Evolutionary conservation across 176 grass and related monocot genomes (phyloP).

Genomic region (Stipa capillata): DNA sequence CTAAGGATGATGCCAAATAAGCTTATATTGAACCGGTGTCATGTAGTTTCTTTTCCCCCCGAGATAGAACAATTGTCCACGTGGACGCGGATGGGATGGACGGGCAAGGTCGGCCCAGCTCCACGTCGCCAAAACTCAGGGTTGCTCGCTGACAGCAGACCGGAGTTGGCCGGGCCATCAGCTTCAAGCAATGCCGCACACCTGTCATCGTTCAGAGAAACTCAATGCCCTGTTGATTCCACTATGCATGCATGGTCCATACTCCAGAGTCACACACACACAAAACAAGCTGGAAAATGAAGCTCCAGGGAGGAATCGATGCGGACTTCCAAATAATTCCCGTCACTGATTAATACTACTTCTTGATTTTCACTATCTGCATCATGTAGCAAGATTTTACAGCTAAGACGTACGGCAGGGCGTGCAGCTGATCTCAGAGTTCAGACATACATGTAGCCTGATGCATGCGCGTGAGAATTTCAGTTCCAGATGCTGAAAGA

Average conservation of each 20-base stretch:
- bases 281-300: neutral
- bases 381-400: neutral
- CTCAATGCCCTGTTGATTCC: neutral
- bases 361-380: neutral
- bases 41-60: too few relatives aligned
- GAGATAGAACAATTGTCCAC: neutral
- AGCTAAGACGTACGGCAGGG: too few relatives aligned
- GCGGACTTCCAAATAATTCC: neutral
- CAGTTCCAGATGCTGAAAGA: neutral
- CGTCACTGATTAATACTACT: too few relatives aligned
- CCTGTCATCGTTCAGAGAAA: neutral
- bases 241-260: too few relatives aligned
- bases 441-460: neutral
- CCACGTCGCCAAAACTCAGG: neutral
- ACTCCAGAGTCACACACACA: too few relatives aligned
- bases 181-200: neutral
- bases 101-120: neutral
- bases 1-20: too few relatives aligned
- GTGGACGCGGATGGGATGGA: neutral
- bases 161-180: neutral
- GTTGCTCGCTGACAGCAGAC: neutral
- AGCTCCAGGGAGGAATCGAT: neutral
- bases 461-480: neutral
- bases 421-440: neutral
- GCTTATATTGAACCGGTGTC: too few relatives aligned